Conservation (phyloP, 2,329 filamentous ascomycete genomes). For the Xylariaceae sp. region DNA sequence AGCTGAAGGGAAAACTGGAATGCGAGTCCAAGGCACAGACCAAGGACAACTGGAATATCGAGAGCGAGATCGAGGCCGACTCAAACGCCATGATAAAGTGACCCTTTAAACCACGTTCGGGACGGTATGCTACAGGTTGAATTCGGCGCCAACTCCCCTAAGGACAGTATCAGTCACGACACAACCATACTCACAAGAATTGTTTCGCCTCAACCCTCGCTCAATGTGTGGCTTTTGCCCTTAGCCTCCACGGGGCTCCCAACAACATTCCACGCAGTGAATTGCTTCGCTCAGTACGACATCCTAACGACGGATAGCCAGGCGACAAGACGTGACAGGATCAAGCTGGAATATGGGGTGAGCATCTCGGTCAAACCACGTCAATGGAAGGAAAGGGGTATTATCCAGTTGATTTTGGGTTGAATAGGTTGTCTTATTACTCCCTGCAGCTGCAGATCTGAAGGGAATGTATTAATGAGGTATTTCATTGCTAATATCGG, state of each 20-base stretch:
- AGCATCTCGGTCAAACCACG: constrained; percentile 22
- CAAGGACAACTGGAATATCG: background rate
- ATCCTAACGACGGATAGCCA: constrained; percentile 14
- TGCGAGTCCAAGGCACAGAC: background rate
- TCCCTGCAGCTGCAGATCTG: background rate
- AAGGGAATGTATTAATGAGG: background rate
- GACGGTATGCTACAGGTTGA: background rate
- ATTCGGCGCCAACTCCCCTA: constrained; percentile 46
- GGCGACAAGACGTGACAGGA: background rate
- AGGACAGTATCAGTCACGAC: constrained; percentile 80
- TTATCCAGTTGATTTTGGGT: background rate
- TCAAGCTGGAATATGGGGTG: constrained; percentile 14
- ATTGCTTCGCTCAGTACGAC: constrained; percentile 12
- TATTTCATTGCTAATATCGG: background rate
- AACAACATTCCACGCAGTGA: background rate
- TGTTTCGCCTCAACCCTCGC: constrained; percentile 62
- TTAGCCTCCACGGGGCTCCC: constrained; percentile 30
- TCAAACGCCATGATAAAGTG: no score
- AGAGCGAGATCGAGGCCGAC: background rate
- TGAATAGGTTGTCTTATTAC: background rate
- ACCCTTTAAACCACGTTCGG: no score
- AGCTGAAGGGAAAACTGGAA: no score
- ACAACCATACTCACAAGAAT: constrained; percentile 83
- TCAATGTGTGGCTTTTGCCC: constrained; percentile 65
- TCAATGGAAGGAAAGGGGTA: constrained; percentile 22